Evolutionary conservation across 495 filamentous ascomycete species (phyloP).

Genomic region (Penicillium robsamsonii): DNA sequence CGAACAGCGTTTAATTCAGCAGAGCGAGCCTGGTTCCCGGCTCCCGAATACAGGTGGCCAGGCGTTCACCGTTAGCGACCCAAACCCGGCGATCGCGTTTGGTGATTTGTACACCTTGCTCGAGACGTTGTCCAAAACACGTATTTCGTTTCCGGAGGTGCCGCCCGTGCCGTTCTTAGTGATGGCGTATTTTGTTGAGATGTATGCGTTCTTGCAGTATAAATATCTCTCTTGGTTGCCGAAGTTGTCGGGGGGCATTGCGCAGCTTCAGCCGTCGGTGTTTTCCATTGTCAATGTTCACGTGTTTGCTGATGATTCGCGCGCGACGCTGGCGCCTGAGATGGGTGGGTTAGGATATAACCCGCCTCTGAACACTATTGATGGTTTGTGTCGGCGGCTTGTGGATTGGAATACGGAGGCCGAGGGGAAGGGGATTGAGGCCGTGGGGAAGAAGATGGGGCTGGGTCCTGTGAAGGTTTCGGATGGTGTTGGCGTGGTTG

Average conservation of each 20-base stretch:
- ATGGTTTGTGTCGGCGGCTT: constrained; percentile 54
- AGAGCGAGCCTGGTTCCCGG: constrained; percentile 38
- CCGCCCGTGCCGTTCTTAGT: constrained; percentile 37
- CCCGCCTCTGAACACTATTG: constrained; percentile 49
- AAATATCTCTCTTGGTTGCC: constrained; percentile 47
- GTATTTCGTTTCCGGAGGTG: constrained; percentile 29
- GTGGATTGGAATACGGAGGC: constrained; percentile 49
- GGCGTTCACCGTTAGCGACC: constrained; percentile 43
- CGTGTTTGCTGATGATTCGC: constrained; percentile 47
- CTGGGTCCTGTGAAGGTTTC: constrained; percentile 14
- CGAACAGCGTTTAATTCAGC: constrained; percentile 53
- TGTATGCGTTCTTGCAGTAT: constrained; percentile 46
- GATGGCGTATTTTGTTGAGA: constrained; percentile 48
- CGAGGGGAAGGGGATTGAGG: constrained; percentile 14
- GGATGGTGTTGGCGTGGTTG: constrained; percentile 25
- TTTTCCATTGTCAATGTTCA: constrained; percentile 52
- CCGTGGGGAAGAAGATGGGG: constrained; percentile 6
- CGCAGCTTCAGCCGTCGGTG: constrained; percentile 52
- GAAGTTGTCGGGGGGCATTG: constrained; percentile 38
- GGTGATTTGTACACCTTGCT: constrained; percentile 37
- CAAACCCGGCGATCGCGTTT: constrained; percentile 37
- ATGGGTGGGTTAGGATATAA: constrained; percentile 53
- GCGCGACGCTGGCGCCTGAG: constrained; percentile 39
- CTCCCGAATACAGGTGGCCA: constrained; percentile 40
- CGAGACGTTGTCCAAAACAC: constrained; percentile 31